Base-by-base conservation (phyloP, 345 rosid genomes). In the Turritis glabra region DNA sequence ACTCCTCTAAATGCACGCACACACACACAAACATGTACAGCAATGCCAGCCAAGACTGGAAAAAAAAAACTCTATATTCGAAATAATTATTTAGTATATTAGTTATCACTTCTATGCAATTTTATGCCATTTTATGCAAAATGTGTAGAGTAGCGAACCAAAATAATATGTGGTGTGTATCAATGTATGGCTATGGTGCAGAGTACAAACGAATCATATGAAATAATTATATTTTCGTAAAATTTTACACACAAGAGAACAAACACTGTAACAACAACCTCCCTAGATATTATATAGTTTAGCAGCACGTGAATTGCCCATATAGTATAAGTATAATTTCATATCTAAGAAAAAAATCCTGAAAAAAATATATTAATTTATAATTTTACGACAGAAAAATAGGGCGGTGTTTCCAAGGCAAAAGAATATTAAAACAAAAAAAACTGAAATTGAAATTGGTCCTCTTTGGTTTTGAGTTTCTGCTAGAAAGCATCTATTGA, bases 301-400 rank as follows among this genome's bases (percentile, higher is more conserved):
- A 80, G 80, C 84, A 82, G 82, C 91, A 89, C 87, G 94, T 89
- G 91, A 89, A 85, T 76, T 77, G 5, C 80, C 71, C 76, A 57
- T 64, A 70, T 71, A 77, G 56, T 59, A 53, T 69, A 70, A 46
- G 56, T 63, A 33, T 47, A 62, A 8, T 64, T 62, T 54, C 40
- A 35, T 52, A 69, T 61, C 32, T 43, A 53, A 47, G 60, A 50
- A 13, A 44, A 17, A 19, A 56, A 18, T 30, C 40, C 15, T 25
- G 29, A 46, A 48, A 73, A 23, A 40, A 13, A 58, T 40, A 58
- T 40, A 33, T 33, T 26, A 33, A n/a, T 61, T 52, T 41, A 44
- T 53, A n/a, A n/a, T 63, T 46, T 15, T 3, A 27, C 55, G 71
- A 72, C 68, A 65, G 63, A 78, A 74, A 74, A 80, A 73, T 80